phyloP scores from a whole-genome alignment of 192 early-diverging fungal species.

The Ambispora gerdemannii region DNA sequence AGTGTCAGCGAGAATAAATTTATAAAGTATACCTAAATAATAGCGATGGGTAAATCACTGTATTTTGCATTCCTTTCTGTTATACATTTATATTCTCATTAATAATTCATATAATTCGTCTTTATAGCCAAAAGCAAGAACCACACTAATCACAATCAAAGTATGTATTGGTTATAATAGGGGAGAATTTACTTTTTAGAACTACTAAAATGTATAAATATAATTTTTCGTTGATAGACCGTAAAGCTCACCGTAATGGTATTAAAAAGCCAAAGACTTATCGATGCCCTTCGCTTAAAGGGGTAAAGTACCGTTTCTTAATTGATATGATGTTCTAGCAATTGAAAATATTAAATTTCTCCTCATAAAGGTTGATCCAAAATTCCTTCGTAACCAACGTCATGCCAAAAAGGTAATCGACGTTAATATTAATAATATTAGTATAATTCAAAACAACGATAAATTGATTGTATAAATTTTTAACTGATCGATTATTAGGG shows the following conservation, averaged over 20 bases:
- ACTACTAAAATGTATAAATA: neutral
- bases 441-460: too few relatives aligned
- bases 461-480: too few relatives aligned
- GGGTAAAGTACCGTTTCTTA: slow-evolving; percentile 72
- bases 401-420: slow-evolving; percentile 80
- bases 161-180: slow-evolving; percentile 48
- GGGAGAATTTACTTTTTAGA: neutral
- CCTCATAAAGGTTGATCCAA: slow-evolving; percentile 47
- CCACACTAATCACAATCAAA: slow-evolving; percentile 99
- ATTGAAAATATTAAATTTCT: neutral
- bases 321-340: neutral
- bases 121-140: slow-evolving; percentile 91
- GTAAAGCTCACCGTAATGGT: slow-evolving; percentile 99
- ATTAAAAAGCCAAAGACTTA: slow-evolving; percentile 95
- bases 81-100: too few relatives aligned
- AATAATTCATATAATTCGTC: neutral
- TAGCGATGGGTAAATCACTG: too few relatives aligned
- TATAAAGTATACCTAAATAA: too few relatives aligned
- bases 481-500: too few relatives aligned
- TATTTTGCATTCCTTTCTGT: too few relatives aligned
- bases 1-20: too few relatives aligned
- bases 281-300: slow-evolving; percentile 88
- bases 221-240: slow-evolving; percentile 46
- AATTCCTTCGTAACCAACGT: slow-evolving; percentile 96
- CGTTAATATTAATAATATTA: too few relatives aligned